phyloP scores from a whole-genome alignment of 495 filamentous ascomycete genomes.

The Sabuloglossum arenarium region DNA sequence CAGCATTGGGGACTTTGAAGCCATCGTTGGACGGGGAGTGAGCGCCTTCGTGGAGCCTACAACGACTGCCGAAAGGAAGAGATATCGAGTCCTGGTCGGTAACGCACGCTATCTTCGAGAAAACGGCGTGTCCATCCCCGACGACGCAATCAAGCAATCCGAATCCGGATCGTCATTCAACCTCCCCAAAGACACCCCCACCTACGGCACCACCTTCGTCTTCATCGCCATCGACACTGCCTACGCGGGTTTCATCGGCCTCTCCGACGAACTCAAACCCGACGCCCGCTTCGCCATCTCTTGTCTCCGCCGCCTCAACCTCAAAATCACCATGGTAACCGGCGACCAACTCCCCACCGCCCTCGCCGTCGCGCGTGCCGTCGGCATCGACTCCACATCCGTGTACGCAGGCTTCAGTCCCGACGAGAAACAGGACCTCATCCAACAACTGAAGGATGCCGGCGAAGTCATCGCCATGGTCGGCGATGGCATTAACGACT shows the following conservation, averaged over 20 bases:
- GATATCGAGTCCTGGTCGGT: constrained; percentile 65
- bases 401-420: constrained; percentile 72
- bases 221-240: constrained; percentile 67
- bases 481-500: constrained; percentile 97
- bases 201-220: constrained; percentile 64
- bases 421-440: constrained; percentile 68
- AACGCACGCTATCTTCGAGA: constrained; percentile 58
- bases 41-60: constrained; percentile 62
- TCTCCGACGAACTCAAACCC: constrained; percentile 79
- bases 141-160: constrained; percentile 9
- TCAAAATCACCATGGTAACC: constrained; percentile 79
- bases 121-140: constrained; percentile 42
- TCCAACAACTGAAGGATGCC: constrained; percentile 46
- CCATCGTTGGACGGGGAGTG: constrained; percentile 68
- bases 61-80: constrained; percentile 35
- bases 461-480: constrained; percentile 87
- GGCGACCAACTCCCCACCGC: constrained; percentile 77
- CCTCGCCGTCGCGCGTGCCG: constrained; percentile 54
- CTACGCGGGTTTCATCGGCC: constrained; percentile 62
- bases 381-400: constrained; percentile 55
- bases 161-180: constrained; percentile 9
- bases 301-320: constrained; percentile 66
- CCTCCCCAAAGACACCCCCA: constrained; percentile 12
- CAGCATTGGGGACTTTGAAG: constrained; percentile 64
- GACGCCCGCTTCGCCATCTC: constrained; percentile 63